Evolutionary conservation across 306 rosid species (phyloP).

Genomic region (Quercus glauca): DNA sequence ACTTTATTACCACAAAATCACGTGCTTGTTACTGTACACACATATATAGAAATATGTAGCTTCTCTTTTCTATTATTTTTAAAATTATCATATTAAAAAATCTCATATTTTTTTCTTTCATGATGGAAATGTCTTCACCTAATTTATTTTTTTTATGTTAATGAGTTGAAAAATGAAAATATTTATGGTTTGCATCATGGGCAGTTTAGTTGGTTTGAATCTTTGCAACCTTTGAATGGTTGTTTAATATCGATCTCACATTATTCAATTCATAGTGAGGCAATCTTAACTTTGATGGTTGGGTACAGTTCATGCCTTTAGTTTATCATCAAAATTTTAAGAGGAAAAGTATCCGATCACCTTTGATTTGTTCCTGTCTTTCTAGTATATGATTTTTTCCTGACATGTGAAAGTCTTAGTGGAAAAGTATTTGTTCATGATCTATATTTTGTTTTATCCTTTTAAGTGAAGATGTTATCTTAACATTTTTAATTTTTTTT

Average conservation of each 20-base stretch:
- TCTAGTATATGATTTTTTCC: too few relatives aligned
- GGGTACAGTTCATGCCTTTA: background rate
- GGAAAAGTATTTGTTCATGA: too few relatives aligned
- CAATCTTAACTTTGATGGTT: background rate
- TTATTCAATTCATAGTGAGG: background rate
- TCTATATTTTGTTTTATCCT: too few relatives aligned
- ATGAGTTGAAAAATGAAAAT: background rate
- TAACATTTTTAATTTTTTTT: too few relatives aligned
- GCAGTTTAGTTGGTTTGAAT: slow-evolving; percentile 37
- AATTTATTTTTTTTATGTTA: slow-evolving; percentile 9
- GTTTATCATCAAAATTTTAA: background rate
- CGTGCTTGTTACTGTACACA: slow-evolving; percentile 28
- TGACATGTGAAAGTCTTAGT: too few relatives aligned
- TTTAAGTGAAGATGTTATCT: too few relatives aligned
- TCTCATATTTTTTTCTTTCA: slow-evolving; percentile 25
- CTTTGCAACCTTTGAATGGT: slow-evolving; percentile 3
- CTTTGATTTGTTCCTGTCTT: background rate
- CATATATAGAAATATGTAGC: background rate
- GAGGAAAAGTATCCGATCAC: background rate
- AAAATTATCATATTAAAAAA: slow-evolving; percentile 4
- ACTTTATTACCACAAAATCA: slow-evolving; percentile 18
- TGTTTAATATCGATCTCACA: slow-evolving; percentile 5
- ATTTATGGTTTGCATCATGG: slow-evolving; percentile 15
- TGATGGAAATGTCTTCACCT: slow-evolving; percentile 19
- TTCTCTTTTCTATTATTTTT: background rate